Evolutionary conservation across 345 rosid genomes (phyloP), one percentile per base, ranked within the genome.

Genomic region (Ailanthus altissimus): DNA sequence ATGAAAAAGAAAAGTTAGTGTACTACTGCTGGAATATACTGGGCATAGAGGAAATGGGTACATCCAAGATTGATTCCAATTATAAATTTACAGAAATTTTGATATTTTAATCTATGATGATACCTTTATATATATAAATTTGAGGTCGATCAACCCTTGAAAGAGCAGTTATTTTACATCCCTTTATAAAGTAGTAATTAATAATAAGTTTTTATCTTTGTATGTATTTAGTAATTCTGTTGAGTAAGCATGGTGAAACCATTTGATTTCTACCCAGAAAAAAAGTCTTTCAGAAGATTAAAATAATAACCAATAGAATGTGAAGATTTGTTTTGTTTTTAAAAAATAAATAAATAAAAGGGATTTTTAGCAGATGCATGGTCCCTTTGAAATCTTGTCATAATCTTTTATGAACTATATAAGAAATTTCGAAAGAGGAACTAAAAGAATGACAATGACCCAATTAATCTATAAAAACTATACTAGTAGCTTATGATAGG

Each of bases 341-440:
- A 23, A 60, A 46, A 60, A 4, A 58, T 8, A 43, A 14, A 25
- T 13, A 21, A 6, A 11, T 58, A 12, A n/a, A 13, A 47, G 43
- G 54, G 38, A 5, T 32, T 32, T 1, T 32, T 1, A 1, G 38
- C 1, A 32, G 38, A 32, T 32, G 38, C 38, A 53, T 51, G 65
- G 42, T 60, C 58, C 65, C 42, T 64, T 60, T 54, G 8, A 67
- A 49, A 75, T 68, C 75, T 42, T 28, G 23, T 51, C 71, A 47
- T 47, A 15, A 79, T 59, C 45, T 47, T 32, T 16, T 40, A 12
- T 14, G 60, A 25, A 64, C 2, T 62, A 53, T 23, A 32, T 32
- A 3, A 32, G n/a, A 54, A 13, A 26, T 51, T 46, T 32, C 2
- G 16, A 40, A 53, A 53, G 43, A 78, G 28, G 32, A 62, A 73